Conservation (phyloP, 1,284 basidiomycete species). For the Coriolopsis trogii region DNA sequence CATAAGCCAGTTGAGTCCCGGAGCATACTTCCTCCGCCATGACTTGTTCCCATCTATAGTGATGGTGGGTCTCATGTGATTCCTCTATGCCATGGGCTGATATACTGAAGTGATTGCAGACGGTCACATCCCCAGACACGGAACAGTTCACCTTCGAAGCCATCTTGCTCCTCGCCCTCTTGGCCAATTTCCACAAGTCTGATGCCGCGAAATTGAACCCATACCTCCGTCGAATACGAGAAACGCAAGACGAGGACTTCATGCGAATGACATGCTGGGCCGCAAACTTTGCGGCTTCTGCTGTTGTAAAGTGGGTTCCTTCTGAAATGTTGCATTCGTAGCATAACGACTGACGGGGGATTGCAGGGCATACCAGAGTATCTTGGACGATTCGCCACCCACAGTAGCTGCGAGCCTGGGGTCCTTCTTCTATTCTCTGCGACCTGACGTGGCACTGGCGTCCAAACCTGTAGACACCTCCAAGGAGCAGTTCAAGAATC, state of each 20-base stretch:
- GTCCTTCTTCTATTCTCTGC: conserved; percentile 50
- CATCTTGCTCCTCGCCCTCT: conserved; percentile 53
- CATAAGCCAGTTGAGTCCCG: conserved; percentile 63
- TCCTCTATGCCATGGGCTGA: not conserved
- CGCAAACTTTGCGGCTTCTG: conserved; percentile 50
- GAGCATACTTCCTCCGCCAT: conserved; percentile 64
- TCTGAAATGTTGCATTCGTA: not conserved
- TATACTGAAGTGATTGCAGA: conserved; percentile 36
- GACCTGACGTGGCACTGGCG: conserved; percentile 56
- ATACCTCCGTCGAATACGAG: conserved; percentile 55
- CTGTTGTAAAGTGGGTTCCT: conserved; percentile 50
- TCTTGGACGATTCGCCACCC: conserved; percentile 53
- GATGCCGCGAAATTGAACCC: conserved; percentile 68
- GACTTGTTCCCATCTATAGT: conserved; percentile 60
- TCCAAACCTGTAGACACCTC: conserved; percentile 47
- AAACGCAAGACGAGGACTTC: conserved; percentile 48
- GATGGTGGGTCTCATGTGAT: conserved; percentile 38
- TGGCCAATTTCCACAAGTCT: conserved; percentile 70
- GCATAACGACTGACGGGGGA: not conserved
- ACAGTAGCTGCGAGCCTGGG: conserved; percentile 52
- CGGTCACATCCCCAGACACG: conserved; percentile 55
- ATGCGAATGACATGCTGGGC: conserved; percentile 62
- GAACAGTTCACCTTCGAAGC: conserved; percentile 61
- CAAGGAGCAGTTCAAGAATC: conserved; percentile 56
- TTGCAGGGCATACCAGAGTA: conserved; percentile 55